Evolutionary conservation across 495 filamentous ascomycete species (phyloP), one percentile per base, ranked within the genome.

Genomic region (Polyplosphaeria fusca): DNA sequence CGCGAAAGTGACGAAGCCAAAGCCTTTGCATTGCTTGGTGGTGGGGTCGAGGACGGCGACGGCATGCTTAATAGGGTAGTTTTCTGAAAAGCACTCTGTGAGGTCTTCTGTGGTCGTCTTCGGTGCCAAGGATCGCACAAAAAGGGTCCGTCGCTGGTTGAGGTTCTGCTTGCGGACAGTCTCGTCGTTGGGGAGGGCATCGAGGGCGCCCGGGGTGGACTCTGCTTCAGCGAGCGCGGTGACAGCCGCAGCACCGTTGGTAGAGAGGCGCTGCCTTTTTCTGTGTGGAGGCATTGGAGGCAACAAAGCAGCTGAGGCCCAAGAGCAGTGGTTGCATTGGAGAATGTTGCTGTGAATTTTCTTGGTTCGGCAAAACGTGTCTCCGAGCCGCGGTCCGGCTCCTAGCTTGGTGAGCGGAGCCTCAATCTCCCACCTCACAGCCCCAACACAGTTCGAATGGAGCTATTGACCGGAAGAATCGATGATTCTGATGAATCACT

Each of bases 1-100:
- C 65, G 91, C 86, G 65, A 97, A 96, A 12, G 93, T 95, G 42
- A 97, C 91, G 72, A 99, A 99, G 44, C 93, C 93, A 70, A 87
- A 99, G 9, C 92, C 92, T 61, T 89, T 87, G 18, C 87, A 95
- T 43, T 81, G 73, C 65, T 96, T 95, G 5, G 89, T 93, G 54
- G 79, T 71, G 0, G 85, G 79, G 68, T 97, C 91, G 27, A 81
- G 73, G 18, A 99, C 88, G 12, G 90, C 89, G 4, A 85, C 86
- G 47, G 92, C 92, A 71, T 97, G 93, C 69, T 95, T 96, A 68
- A 97, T 79, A 20, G 95, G 89, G 67, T 89, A 96, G 49, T 86
- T 84, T 70, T 96, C 83, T 3, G 93, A 99, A 73, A 99, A 99
- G 71, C 86, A 82, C 55, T 87, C 83, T 39, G 89, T 85, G 27